phyloP scores from a whole-genome alignment of 2,329 filamentous ascomycete species.

The Zymoseptoria passerinii region DNA sequence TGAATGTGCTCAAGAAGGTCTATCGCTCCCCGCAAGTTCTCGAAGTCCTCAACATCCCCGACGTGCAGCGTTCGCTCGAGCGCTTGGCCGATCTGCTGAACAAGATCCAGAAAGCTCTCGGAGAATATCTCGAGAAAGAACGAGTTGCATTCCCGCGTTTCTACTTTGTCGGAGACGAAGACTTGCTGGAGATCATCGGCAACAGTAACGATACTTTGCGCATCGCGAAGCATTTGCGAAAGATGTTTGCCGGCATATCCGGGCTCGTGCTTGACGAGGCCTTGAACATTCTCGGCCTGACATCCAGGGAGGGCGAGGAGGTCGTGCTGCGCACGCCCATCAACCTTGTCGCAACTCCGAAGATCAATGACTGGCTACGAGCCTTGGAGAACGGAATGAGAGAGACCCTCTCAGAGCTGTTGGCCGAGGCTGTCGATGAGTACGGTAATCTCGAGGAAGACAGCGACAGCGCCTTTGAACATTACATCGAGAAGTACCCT shows the following conservation, averaged over 20 bases:
- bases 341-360: slow-evolving; percentile 83
- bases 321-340: slow-evolving; percentile 85
- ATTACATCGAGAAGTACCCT: slow-evolving; percentile 78
- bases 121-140: slow-evolving; percentile 97
- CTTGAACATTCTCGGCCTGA: slow-evolving; percentile 80
- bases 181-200: slow-evolving; percentile 96
- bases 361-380: slow-evolving; percentile 98
- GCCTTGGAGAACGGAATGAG: slow-evolving; percentile 92
- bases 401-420: slow-evolving; percentile 77
- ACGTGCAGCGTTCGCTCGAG: slow-evolving; percentile 92
- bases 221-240: slow-evolving; percentile 97
- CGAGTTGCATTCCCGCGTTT: slow-evolving; percentile 96
- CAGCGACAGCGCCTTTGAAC: slow-evolving; percentile 60
- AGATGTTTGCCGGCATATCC: slow-evolving; percentile 97
- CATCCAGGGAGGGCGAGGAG: slow-evolving; percentile 87
- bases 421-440: slow-evolving; percentile 75
- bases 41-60: slow-evolving; percentile 90
- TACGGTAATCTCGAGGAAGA: slow-evolving; percentile 65
- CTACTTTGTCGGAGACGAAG: slow-evolving; percentile 98
- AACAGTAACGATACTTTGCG: slow-evolving; percentile 97
- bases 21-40: slow-evolving; percentile 93
- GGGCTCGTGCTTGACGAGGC: slow-evolving; percentile 89
- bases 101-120: slow-evolving; percentile 98
- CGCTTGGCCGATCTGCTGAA: slow-evolving; percentile 92
- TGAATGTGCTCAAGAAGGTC: slow-evolving; percentile 99